Base-by-base conservation (phyloP, 257 asterid genomes). In the Oldenlandia corymbosa region DNA sequence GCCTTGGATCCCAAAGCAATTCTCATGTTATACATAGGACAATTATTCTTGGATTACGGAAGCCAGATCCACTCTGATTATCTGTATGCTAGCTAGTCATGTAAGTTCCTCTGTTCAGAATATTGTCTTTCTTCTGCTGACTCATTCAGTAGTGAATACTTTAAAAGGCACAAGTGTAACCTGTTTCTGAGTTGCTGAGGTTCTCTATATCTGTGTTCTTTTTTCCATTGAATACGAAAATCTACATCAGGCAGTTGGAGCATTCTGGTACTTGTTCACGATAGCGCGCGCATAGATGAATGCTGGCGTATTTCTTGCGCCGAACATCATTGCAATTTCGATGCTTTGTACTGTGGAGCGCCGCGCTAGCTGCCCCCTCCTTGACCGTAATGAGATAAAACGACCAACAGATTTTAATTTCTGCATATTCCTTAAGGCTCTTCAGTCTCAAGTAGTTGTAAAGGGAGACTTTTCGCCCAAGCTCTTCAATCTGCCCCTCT, bases 401-500 rank as follows among this genome's bases (percentile, higher is more conserved):
- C 74, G 51, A 66, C 31, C 73, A 17, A 32, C 49, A 4, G 76
- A 68, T 57, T 87, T 87, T 67, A 84, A 87, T 61, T 87, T 82
- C 17, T 89, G 91, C 13, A 87, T 87, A 49, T 79, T 76, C 47
- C 79, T 82, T 39, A 89, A 87, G 59, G 89, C 84, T 65, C 91
- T 84, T 58, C 78, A 60, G 63, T 78, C 88, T 46, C 67, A 60
- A 24, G 70, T 86, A 17, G 80, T 75, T 11, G 87, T 82, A 39
- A 75, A 72, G 48, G 43, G 34, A 24, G 9, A 52, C 71, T 80
- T 84, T 28, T 62, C 39, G 13, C 65, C 34, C 61, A 86, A 86
- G 37, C 74, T 78, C 42, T 67, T 80, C 51, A 78, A 78, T 57
- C 82, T 88, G n/a, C n/a, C n/a, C 83, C 82, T 86, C 67, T 86